A percentile compares a stretch with the other conserved stretches of the same genome.
Evolutionary conservation across 2,329 filamentous ascomycete genomes (phyloP).

Genomic region (Fusarium nurragi): DNA sequence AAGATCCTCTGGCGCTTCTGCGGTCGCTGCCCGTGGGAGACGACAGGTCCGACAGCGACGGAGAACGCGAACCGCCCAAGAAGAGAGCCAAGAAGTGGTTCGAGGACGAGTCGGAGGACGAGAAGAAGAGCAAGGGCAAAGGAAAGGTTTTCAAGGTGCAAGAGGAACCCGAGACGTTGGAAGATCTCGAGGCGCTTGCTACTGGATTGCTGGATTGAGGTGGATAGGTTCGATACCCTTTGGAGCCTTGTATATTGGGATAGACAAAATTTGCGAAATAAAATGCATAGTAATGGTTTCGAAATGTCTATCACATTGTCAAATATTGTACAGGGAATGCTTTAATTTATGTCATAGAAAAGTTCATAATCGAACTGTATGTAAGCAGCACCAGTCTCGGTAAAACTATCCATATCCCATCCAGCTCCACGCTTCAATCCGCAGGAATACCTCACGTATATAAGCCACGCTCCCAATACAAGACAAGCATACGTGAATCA

Average conservation of each 20-base stretch:
- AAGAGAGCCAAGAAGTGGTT: conserved; percentile 82
- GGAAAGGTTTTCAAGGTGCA: conserved; percentile 69
- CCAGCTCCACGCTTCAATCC: conserved; percentile 34
- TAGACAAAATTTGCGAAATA: conserved; percentile 37
- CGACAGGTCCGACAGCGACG: conserved; percentile 46
- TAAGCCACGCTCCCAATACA: conserved; percentile 14
- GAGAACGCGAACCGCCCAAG: conserved; percentile 57
- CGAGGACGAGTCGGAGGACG: conserved; percentile 72
- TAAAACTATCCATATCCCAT: conserved; percentile 25
- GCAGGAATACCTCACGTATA: conserved; percentile 17
- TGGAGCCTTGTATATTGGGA: conserved; percentile 23
- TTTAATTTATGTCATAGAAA: conserved; percentile 2
- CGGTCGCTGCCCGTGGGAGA: conserved; percentile 64
- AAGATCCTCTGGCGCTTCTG: conserved; percentile 62
- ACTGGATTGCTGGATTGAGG: conserved; percentile 70
- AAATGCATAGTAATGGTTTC: conserved; percentile 14
- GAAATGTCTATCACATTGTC: not conserved
- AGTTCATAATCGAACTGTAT: conserved; percentile 17
- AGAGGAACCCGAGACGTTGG: conserved; percentile 79
- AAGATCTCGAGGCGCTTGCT: conserved; percentile 80
- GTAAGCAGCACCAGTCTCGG: conserved; percentile 7
- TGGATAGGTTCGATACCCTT: conserved; percentile 45
- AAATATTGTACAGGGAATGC: not conserved
- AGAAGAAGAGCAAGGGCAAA: conserved; percentile 53
- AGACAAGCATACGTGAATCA: conserved; percentile 13